Evolutionary conservation across 345 rosid species (phyloP).

Genomic region (Eucalyptus erythrocorys): DNA sequence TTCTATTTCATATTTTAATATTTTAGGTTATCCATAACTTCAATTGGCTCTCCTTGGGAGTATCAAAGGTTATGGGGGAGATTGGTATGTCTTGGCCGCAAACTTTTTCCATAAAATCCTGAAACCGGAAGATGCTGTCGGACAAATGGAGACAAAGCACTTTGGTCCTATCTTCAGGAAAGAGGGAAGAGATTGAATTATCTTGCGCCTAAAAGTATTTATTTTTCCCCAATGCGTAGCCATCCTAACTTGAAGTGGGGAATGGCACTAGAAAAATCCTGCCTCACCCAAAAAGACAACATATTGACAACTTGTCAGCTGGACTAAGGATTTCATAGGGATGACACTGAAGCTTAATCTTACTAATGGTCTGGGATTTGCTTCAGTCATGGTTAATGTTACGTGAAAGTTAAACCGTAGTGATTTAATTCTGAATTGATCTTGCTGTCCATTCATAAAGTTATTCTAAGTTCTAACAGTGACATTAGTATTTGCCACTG

Average conservation of each 20-base stretch:
- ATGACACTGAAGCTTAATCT: background rate
- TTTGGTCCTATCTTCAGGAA: background rate
- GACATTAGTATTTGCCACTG: background rate
- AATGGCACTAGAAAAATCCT: background rate
- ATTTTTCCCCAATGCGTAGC: background rate
- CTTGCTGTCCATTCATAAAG: background rate
- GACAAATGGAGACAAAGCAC: background rate
- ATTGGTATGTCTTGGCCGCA: background rate
- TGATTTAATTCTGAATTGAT: background rate
- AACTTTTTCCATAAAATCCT: background rate
- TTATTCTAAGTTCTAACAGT: background rate
- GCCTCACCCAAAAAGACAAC: background rate
- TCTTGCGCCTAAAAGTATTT: background rate
- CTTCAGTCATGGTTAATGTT: background rate
- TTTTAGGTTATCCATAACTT: background rate
- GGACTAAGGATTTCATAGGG: background rate
- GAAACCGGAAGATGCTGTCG: background rate
- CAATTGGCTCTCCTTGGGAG: background rate
- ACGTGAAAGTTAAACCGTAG: background rate
- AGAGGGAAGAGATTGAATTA: background rate
- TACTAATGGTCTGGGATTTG: background rate
- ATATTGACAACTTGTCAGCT: background rate
- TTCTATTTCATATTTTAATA: background rate
- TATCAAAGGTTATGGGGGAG: background rate
- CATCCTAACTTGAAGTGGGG: background rate